Percentiles rank a stretch among this genome's conserved stretches.
phyloP scores from a whole-genome alignment of 2,329 filamentous ascomycete genomes.

The Dryadomyces sulphureus region DNA sequence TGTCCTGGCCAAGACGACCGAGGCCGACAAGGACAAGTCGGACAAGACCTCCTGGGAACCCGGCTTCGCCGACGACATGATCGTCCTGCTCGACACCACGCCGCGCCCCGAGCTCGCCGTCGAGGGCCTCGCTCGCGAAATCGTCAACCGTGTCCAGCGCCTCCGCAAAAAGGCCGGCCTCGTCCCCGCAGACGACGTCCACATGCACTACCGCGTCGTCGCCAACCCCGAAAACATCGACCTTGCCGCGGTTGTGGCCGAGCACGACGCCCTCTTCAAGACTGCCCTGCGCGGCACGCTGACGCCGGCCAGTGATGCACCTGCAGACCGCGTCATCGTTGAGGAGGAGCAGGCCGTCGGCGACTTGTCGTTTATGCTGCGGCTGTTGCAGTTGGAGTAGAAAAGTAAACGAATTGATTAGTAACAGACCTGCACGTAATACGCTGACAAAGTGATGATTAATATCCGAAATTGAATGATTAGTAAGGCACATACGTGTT shows the following conservation, averaged over 20 bases:
- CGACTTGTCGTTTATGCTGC: constrained; percentile 11
- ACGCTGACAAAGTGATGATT: too few species aligned
- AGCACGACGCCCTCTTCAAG: constrained; percentile 53
- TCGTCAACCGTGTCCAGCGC: constrained; percentile 85
- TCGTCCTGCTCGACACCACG: constrained; percentile 69
- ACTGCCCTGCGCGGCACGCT: constrained; percentile 66
- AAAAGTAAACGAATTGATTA: not conserved
- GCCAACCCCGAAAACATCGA: constrained; percentile 66
- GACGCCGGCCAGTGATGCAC: constrained; percentile 42
- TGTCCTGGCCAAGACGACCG: constrained; percentile 52
- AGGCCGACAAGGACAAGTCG: constrained; percentile 50
- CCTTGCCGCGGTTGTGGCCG: constrained; percentile 52
- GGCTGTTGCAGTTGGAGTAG: constrained; percentile 7
- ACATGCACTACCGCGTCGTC: constrained; percentile 81
- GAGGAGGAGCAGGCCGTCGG: constrained; percentile 55
- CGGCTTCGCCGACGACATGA: constrained; percentile 42
- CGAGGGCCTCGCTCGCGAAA: constrained; percentile 80
- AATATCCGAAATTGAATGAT: too few species aligned
- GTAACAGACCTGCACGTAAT: too few species aligned
- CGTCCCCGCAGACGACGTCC: constrained; percentile 82
- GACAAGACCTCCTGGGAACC: constrained; percentile 10
- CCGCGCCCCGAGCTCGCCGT: constrained; percentile 73
- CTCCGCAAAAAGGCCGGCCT: constrained; percentile 88
- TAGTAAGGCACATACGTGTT: too few species aligned
- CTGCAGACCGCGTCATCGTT: constrained; percentile 46